A percentile compares a stretch with the other conserved stretches of the same genome.
Evolutionary conservation across 2,329 filamentous ascomycete species (phyloP).

Genomic region (Venturia oleaginea): DNA sequence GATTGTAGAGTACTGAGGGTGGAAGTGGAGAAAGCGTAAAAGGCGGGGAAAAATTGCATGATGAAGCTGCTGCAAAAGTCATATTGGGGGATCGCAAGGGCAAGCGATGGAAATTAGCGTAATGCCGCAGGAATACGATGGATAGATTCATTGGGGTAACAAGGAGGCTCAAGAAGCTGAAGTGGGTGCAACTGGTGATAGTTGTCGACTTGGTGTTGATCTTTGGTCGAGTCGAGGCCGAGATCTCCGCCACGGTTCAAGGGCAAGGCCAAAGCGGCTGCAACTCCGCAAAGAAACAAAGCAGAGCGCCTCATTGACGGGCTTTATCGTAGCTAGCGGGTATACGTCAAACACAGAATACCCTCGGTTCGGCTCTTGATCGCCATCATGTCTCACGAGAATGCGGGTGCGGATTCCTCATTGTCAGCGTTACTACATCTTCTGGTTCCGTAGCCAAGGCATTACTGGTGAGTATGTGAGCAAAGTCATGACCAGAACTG

Average conservation of each 20-base stretch:
- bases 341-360: neutral
- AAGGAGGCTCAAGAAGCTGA: neutral
- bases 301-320: neutral
- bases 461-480: neutral
- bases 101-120: no score
- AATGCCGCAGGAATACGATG: neutral
- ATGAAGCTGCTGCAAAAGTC: no score
- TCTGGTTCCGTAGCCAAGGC: neutral
- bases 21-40: no score
- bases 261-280: neutral
- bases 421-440: neutral
- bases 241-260: neutral
- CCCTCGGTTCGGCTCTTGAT: constrained; percentile 1
- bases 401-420: neutral
- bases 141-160: neutral
- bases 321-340: neutral
- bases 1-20: no score
- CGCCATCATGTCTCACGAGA: neutral
- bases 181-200: neutral
- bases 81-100: no score
- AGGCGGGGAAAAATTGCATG: no score
- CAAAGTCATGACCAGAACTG: neutral
- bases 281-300: neutral
- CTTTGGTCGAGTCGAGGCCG: neutral
- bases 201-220: neutral